These are phyloP conservation scores for Leccinum fuscescens DNA, from an alignment of 1,284 basidiomycete species.

Conservation along the genomic window DNA sequence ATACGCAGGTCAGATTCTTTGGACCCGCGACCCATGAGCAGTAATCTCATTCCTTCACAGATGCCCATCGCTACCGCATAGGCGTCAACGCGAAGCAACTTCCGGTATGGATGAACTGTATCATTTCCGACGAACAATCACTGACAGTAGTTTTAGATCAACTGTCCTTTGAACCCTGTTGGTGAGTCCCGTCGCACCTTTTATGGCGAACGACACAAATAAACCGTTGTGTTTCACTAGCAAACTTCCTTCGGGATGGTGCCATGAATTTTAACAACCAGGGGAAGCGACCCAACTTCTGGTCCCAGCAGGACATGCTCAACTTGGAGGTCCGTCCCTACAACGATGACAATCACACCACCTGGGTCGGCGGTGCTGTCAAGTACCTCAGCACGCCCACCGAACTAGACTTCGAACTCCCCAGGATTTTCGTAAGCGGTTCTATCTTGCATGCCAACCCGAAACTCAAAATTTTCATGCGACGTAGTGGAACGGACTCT, in stretches of 20 bases:
- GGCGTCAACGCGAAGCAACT: slow-evolving; percentile 22
- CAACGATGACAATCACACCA: slow-evolving; percentile 27
- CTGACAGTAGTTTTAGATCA: slow-evolving; percentile 13
- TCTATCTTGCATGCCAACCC: neutral
- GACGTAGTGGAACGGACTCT: slow-evolving; percentile 21
- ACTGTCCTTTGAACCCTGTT: slow-evolving; percentile 21
- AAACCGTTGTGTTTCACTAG: neutral
- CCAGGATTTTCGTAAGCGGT: slow-evolving; percentile 22
- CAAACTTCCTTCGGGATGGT: slow-evolving; percentile 24
- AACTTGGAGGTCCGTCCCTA: slow-evolving; percentile 17
- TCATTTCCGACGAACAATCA: neutral
- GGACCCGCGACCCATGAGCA: neutral
- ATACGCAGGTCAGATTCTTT: slow-evolving; percentile 24
- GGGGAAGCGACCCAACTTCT: slow-evolving; percentile 24
- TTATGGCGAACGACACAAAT: neutral
- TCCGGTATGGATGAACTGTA: slow-evolving; percentile 6
- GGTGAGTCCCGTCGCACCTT: slow-evolving; percentile 7
- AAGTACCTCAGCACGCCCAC: slow-evolving; percentile 23
- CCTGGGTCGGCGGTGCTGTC: slow-evolving; percentile 25
- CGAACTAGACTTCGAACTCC: slow-evolving; percentile 26
- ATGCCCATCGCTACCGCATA: slow-evolving; percentile 23
- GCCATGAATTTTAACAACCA: slow-evolving; percentile 21
- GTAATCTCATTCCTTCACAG: slow-evolving; percentile 4
- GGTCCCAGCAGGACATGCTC: slow-evolving; percentile 22
- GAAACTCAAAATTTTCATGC: too few species aligned